A percentile compares a stretch with the other conserved stretches of the same genome.
These are phyloP conservation scores for Bipolaris sorokiniana DNA, from an alignment of 2,329 filamentous ascomycete species.

Conservation along the genomic window DNA sequence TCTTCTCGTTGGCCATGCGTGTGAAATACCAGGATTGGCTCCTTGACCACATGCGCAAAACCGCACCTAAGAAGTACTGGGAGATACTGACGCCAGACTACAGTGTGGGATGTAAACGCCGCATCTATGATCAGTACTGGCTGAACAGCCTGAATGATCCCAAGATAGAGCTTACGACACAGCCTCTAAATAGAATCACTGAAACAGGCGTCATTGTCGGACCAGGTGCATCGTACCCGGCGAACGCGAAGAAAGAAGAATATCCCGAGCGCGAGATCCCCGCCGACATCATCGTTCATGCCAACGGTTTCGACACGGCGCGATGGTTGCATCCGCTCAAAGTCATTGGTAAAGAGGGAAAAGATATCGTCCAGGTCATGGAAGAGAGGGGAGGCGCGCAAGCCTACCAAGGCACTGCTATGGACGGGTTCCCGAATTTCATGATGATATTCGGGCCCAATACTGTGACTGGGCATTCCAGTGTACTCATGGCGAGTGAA, in stretches of 20 bases:
- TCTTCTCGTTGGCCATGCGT: slow-evolving; percentile 49
- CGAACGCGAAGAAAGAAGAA: slow-evolving; percentile 41
- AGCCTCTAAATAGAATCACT: slow-evolving; percentile 57
- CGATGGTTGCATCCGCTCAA: slow-evolving; percentile 61
- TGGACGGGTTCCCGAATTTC: slow-evolving; percentile 66
- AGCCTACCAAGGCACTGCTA: slow-evolving; percentile 64
- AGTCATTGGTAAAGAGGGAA: slow-evolving; percentile 59
- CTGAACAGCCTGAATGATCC: slow-evolving; percentile 59
- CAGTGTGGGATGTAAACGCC: slow-evolving; percentile 67
- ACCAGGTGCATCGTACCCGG: slow-evolving; percentile 57
- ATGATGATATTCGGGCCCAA: slow-evolving; percentile 70
- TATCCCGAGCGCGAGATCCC: slow-evolving; percentile 52
- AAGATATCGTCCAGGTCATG: slow-evolving; percentile 63
- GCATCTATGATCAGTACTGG: slow-evolving; percentile 65
- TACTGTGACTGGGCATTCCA: slow-evolving; percentile 66
- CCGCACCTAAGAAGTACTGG: slow-evolving; percentile 65
- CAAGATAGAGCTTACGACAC: slow-evolving; percentile 62
- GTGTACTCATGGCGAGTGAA: slow-evolving; percentile 65
- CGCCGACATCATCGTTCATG: slow-evolving; percentile 66
- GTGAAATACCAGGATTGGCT: slow-evolving; percentile 52
- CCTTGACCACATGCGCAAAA: slow-evolving; percentile 55
- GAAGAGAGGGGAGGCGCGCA: slow-evolving; percentile 63
- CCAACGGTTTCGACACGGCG: slow-evolving; percentile 66
- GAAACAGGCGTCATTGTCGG: slow-evolving; percentile 59
- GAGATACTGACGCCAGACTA: slow-evolving; percentile 68